A percentile compares a stretch with the other conserved stretches of the same genome.
Evolutionary conservation across 306 rosid genomes (phyloP).

Genomic region (Sesbania bispinosa): DNA sequence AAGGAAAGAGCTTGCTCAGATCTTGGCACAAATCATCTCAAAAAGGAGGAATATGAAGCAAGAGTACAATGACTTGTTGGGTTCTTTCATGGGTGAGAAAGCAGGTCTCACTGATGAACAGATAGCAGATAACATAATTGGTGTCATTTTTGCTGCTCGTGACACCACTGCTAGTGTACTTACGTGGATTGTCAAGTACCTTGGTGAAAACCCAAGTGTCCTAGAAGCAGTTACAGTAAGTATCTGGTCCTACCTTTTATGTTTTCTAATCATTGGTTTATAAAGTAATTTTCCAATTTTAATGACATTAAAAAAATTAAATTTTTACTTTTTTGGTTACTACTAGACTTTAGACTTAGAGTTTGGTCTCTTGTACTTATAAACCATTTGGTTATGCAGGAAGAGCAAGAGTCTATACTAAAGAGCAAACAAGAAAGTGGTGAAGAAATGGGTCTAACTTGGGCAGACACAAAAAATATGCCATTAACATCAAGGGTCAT

Average conservation of each 20-base stretch:
- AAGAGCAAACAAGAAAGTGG: constrained; percentile 39
- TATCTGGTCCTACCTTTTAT: constrained; percentile 8
- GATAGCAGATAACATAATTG: constrained; percentile 83
- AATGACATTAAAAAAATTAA: background rate
- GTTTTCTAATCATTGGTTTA: background rate
- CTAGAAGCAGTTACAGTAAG: constrained; percentile 79
- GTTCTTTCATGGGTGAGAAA: constrained; percentile 73
- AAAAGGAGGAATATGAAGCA: constrained; percentile 53
- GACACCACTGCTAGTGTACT: constrained; percentile 91
- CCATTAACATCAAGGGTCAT: constrained; percentile 71
- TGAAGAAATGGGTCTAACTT: constrained; percentile 45
- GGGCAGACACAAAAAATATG: constrained; percentile 81
- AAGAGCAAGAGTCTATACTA: constrained; percentile 58
- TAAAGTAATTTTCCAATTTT: background rate
- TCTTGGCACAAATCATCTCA: constrained; percentile 57
- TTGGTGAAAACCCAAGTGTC: constrained; percentile 65
- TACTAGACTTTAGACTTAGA: background rate
- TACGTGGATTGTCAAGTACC: constrained; percentile 86
- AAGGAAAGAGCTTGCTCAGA: constrained; percentile 73
- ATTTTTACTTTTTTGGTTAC: background rate
- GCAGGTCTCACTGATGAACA: constrained; percentile 82
- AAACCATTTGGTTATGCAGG: constrained; percentile 34
- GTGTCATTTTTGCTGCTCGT: constrained; percentile 90
- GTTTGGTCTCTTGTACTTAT: background rate
- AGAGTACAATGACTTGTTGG: constrained; percentile 62